Evolutionary conservation across 163 green algal genomes (phyloP).

Genomic region (Scenedesmus sp.): DNA sequence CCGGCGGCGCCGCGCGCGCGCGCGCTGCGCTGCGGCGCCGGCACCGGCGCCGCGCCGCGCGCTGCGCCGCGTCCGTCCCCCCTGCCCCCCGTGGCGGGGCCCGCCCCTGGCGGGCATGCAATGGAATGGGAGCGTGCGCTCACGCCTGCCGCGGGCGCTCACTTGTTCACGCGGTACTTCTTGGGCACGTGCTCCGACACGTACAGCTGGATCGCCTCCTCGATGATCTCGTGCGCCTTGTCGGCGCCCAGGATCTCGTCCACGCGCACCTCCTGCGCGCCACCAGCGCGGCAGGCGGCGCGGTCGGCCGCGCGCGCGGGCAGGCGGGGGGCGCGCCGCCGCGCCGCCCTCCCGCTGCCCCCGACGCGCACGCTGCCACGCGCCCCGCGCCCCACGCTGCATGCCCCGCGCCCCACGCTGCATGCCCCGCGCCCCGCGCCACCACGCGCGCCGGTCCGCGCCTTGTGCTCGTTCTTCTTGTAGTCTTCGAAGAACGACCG

Average conservation of each 20-base stretch:
- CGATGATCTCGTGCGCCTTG: constrained; percentile 73
- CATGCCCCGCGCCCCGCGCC: not conserved
- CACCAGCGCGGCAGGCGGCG: no score
- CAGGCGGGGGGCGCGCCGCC: not conserved
- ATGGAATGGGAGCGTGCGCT: no score
- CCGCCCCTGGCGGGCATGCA: no score
- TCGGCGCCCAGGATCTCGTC: constrained; percentile 82
- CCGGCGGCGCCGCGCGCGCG: no score
- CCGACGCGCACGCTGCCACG: not conserved
- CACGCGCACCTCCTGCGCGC: constrained; percentile 78
- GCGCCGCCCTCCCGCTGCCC: not conserved
- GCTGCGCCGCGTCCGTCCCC: no score
- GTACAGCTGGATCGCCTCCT: constrained; percentile 63
- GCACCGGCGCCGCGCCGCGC: no score
- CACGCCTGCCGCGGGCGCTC: not conserved
- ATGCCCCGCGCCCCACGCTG: not conserved
- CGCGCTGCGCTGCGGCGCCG: no score
- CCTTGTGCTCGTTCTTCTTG: constrained; percentile 66
- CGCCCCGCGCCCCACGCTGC: not conserved
- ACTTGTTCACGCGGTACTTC: constrained; percentile 53
- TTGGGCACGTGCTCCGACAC: constrained; percentile 77
- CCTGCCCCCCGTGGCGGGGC: no score
- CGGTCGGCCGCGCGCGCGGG: no score
- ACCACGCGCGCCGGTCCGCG: not conserved
- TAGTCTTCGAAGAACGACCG: constrained; percentile 72